phyloP scores from a whole-genome alignment of 2,329 filamentous ascomycete genomes.

The Botrytis deweyae region DNA sequence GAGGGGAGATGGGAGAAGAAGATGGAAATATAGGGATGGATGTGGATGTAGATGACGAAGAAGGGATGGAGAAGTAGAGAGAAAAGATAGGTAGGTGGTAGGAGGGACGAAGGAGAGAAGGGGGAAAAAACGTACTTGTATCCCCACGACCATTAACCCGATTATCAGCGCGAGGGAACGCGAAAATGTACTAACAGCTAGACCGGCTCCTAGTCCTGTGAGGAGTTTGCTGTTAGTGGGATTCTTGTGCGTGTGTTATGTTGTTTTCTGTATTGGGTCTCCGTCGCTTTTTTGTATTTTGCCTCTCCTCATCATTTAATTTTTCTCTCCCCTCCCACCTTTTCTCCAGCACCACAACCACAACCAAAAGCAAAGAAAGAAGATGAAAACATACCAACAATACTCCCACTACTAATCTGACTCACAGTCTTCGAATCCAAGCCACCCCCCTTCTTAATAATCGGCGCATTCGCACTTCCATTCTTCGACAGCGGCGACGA shows the following conservation, averaged over 20 bases:
- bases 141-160: conserved; percentile 60
- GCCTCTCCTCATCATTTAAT: no score
- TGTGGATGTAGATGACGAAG: background rate
- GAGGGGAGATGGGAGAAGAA: background rate
- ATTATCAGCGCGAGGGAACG: conserved; percentile 66
- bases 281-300: no score
- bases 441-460: conserved; percentile 24
- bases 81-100: background rate
- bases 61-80: background rate
- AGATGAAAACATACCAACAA: conserved; percentile 33
- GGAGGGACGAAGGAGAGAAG: background rate
- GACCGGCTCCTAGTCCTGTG: conserved; percentile 33
- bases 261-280: no score
- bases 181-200: conserved; percentile 69
- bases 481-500: conserved; percentile 28
- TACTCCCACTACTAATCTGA: conserved; percentile 38
- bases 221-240: background rate
- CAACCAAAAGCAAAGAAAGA: background rate
- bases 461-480: conserved; percentile 37
- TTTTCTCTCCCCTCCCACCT: no score
- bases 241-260: no score
- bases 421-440: conserved; percentile 36
- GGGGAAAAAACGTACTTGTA: conserved; percentile 31
- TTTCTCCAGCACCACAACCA: no score
- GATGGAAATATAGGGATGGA: background rate